phyloP scores from a whole-genome alignment of 768 basidiomycete genomes.

The Mycena filopes region DNA sequence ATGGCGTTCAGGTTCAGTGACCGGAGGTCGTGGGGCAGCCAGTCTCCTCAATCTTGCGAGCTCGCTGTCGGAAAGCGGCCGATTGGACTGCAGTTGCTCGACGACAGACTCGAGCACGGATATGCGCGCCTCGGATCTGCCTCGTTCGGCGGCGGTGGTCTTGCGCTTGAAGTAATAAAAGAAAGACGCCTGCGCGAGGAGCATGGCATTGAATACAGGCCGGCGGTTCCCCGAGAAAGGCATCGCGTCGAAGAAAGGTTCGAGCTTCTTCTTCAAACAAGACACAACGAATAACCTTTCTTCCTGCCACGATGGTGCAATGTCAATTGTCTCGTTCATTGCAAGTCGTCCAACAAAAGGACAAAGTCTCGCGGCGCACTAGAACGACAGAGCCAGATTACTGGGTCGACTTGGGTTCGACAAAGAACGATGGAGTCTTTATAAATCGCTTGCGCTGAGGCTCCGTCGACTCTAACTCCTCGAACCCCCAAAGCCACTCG shows the following conservation, averaged over 20 bases:
- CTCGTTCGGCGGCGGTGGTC: slow-evolving; percentile 60
- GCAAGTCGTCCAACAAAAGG: too few species aligned
- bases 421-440: too few species aligned
- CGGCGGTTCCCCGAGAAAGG: slow-evolving; percentile 31
- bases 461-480: too few species aligned
- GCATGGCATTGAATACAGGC: slow-evolving; percentile 32
- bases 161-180: slow-evolving; percentile 50
- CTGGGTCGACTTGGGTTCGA: too few species aligned
- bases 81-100: slow-evolving; percentile 60
- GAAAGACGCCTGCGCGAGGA: slow-evolving; percentile 32
- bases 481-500: too few species aligned
- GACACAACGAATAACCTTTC: neutral
- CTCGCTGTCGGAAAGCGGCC: slow-evolving; percentile 59
- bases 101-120: slow-evolving; percentile 72
- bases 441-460: too few species aligned
- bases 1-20: slow-evolving; percentile 18
- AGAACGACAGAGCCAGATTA: too few species aligned
- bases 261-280: neutral
- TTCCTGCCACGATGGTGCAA: too few species aligned
- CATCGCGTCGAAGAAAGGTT: too few species aligned
- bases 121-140: slow-evolving; percentile 64
- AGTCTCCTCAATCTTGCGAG: slow-evolving; percentile 65
- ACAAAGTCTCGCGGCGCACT: too few species aligned
- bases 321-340: too few species aligned
- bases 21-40: slow-evolving; percentile 41